A percentile compares a stretch with the other conserved stretches of the same genome.
phyloP scores from a whole-genome alignment of 768 basidiomycete species.

The Mycena crocata region DNA sequence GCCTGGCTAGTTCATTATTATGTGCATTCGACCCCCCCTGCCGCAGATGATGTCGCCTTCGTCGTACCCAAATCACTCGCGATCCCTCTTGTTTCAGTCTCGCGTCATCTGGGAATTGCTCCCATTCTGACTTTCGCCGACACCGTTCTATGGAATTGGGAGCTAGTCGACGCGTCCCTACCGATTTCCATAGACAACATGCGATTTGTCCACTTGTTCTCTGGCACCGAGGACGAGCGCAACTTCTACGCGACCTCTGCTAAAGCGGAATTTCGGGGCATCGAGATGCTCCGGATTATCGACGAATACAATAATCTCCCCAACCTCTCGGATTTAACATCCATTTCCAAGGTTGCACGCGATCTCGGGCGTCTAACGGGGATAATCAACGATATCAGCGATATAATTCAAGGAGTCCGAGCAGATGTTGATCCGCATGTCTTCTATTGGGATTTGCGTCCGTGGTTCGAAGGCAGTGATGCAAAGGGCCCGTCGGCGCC shows the following conservation, averaged over 20 bases:
- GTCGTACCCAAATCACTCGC: conserved; percentile 82
- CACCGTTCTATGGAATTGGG: conserved; percentile 95
- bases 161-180: conserved; percentile 63
- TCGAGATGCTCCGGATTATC: conserved; percentile 88
- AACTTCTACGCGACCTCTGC: conserved; percentile 92
- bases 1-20: conserved; percentile 93
- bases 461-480: conserved; percentile 92
- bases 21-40: conserved; percentile 78
- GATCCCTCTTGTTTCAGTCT: conserved; percentile 82
- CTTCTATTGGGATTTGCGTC: conserved; percentile 91
- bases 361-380: conserved; percentile 76
- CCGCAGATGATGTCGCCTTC: conserved; percentile 51
- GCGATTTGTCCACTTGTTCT: conserved; percentile 78
- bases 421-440: conserved; percentile 82
- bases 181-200: conserved; percentile 82
- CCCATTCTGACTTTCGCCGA: conserved; percentile 97
- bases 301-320: conserved; percentile 86
- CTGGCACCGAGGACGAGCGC: conserved; percentile 84
- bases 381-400: conserved; percentile 80
- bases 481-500: conserved; percentile 61
- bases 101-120: conserved; percentile 83
- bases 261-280: conserved; percentile 85
- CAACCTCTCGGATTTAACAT: conserved; percentile 70
- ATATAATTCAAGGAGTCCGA: conserved; percentile 76
- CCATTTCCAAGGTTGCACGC: conserved; percentile 73